Evolutionary conservation across 2,329 filamentous ascomycete genomes (phyloP), one percentile per base, ranked within the genome.

Genomic region (Sporothrix dimorphospora): DNA sequence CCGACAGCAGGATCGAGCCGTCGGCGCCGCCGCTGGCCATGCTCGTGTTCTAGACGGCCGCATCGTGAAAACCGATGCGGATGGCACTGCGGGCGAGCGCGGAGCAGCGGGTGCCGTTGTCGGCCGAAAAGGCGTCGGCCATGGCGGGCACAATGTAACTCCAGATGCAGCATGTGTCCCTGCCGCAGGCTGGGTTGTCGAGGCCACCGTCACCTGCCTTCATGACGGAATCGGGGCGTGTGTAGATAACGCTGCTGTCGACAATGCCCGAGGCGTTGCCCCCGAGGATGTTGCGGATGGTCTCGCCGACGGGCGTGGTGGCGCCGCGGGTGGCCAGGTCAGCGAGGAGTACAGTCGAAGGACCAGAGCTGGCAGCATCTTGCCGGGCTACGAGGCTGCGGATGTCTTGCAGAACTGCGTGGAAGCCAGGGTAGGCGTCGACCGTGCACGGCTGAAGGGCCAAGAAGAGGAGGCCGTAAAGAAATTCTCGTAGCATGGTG

Each of bases 41-140:
- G n/a, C 55, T 67, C 74, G 77, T 79, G 49, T 80, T 74, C 83
- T 82, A 85, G 4, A 80, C 80, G 16, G 78, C 83, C 1, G 83
- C 82, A 72, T 85, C 84, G 75, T 86, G 84, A 76, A 85, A 86
- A 11, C 83, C 82, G 6, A 82, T 78, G 19, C 84, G 81, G 72
- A 85, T 82, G 21, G 83, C 83, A 4, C 78, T 81, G n/a, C 83
- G 81, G 0, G 82, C 83, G 19, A 80, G 72, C 3, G 63, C 78
- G 3, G 77, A 76, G 9, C 74, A 75, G 38, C 69, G 71, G 16
- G 24, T 16, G 19, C 70, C 65, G 14, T 49, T 72, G 72, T 14
- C 76, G 77, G 8, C 77, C 73, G 55, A 49, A 73, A 84, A 85
- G 8, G 77, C 71, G 1, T 40, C 38, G 30, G 76, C 78, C 78